Conservation (phyloP, 768 basidiomycete species). For the Lactifluus subvellereus region DNA sequence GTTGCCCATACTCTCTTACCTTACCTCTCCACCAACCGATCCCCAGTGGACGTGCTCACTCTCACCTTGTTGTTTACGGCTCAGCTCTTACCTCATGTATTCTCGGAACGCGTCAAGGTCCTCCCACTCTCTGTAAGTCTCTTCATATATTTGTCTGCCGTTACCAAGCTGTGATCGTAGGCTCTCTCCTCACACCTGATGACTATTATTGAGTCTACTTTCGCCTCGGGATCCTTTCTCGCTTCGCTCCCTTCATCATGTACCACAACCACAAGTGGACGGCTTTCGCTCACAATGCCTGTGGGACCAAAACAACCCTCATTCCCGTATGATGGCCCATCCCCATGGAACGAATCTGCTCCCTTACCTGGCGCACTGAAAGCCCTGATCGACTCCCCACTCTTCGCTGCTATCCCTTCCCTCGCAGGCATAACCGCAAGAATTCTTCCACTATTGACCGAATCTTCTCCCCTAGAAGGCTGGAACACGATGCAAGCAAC, state of each 20-base stretch:
- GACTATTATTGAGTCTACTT: conserved; percentile 49
- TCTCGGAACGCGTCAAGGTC: conserved; percentile 49
- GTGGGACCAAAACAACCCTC: conserved; percentile 3
- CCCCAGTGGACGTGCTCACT: conserved; percentile 26
- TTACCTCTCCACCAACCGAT: background rate
- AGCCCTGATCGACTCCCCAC: conserved; percentile 22
- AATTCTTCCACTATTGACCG: conserved; percentile 27
- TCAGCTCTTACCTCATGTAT: conserved; percentile 52
- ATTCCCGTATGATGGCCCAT: conserved; percentile 16
- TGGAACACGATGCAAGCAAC: conserved; percentile 28
- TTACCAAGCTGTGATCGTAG: conserved; percentile 26
- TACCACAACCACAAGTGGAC: conserved; percentile 25
- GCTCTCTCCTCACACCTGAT: conserved; percentile 32
- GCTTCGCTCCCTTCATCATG: conserved; percentile 35
- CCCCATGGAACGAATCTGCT: conserved; percentile 15
- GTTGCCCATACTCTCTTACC: background rate
- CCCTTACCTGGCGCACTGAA: conserved; percentile 21
- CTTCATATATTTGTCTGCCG: conserved; percentile 15
- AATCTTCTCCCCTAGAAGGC: conserved; percentile 25
- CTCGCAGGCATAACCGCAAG: conserved; percentile 26
- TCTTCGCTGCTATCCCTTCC: conserved; percentile 27
- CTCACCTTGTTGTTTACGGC: conserved; percentile 45
- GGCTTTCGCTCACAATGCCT: conserved; percentile 9
- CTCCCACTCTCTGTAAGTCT: conserved; percentile 47
- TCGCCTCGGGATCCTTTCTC: conserved; percentile 52